Percentiles rank a stretch among this genome's conserved stretches.
phyloP scores from a whole-genome alignment of 73 alveolate genomes.

The Stentor roeselii region DNA sequence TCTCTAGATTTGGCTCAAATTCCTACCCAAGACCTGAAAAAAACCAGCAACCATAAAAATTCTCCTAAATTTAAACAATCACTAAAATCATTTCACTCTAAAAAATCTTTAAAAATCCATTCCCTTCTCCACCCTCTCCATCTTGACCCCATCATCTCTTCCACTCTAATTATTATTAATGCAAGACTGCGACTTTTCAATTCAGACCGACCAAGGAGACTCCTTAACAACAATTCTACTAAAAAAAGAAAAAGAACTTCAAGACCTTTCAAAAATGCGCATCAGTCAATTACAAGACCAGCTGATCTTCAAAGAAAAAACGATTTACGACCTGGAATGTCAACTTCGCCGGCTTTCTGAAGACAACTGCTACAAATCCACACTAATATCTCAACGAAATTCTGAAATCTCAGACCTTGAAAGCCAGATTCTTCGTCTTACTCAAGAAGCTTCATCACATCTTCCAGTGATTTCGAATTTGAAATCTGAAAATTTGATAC shows the following conservation, averaged over 20 bases:
- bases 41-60: no score
- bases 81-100: no score
- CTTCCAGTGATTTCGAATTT: neutral
- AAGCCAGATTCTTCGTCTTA: neutral
- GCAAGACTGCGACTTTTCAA: no score
- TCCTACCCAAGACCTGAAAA: no score
- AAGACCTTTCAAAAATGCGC: neutral
- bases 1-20: no score
- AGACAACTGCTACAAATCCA: neutral
- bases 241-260: slow-evolving; percentile 22
- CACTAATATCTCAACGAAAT: neutral
- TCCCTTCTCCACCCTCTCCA: no score
- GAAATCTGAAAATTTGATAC: neutral
- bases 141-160: no score
- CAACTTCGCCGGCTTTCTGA: slow-evolving; percentile 9
- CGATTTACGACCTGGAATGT: slow-evolving; percentile 10
- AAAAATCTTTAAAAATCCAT: no score
- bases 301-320: neutral
- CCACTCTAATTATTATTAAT: no score
- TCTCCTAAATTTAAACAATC: no score
- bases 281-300: slow-evolving; percentile 16
- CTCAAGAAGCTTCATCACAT: neutral
- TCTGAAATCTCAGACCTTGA: slow-evolving; percentile 11
- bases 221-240: slow-evolving; percentile 4
- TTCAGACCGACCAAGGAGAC: no score